Evolutionary conservation across 805 yeast genomes (phyloP).

Genomic region (Cyberlindnera xylosilytica): DNA sequence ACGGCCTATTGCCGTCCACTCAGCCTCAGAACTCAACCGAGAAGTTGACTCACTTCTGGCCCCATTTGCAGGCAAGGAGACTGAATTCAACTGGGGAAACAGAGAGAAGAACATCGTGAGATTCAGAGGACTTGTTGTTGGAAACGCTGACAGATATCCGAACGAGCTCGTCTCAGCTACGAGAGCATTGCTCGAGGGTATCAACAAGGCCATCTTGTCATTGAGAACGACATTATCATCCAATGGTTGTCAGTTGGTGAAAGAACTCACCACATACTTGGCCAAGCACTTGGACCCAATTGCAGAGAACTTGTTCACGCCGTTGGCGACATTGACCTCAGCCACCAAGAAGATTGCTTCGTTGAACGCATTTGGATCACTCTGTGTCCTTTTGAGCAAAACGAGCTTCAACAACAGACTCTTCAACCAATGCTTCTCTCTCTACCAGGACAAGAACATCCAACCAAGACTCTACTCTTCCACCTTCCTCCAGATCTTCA

Average conservation of each 20-base stretch:
- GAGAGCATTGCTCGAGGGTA: slow-evolving; percentile 48
- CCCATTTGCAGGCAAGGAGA: slow-evolving; percentile 71
- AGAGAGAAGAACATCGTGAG: slow-evolving; percentile 63
- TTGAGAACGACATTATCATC: slow-evolving; percentile 80
- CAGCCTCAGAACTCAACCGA: slow-evolving; percentile 22
- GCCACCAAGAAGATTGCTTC: slow-evolving; percentile 37
- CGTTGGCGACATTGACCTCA: slow-evolving; percentile 32
- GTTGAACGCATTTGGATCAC: slow-evolving; percentile 32
- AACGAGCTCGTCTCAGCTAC: slow-evolving; percentile 34
- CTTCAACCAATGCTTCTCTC: slow-evolving; percentile 44
- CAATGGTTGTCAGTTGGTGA: slow-evolving; percentile 72
- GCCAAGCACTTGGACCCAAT: slow-evolving; percentile 29
- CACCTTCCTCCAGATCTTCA: slow-evolving; percentile 61
- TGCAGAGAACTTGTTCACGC: slow-evolving; percentile 32
- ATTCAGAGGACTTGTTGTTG: slow-evolving; percentile 59
- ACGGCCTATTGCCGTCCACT: slow-evolving; percentile 9
- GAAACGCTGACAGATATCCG: slow-evolving; percentile 45
- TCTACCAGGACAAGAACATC: slow-evolving; percentile 65
- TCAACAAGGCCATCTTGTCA: slow-evolving; percentile 65
- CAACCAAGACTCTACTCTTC: slow-evolving; percentile 70
- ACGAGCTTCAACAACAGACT: slow-evolving; percentile 52
- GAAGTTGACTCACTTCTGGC: slow-evolving; percentile 28
- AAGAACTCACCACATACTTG: slow-evolving; percentile 47
- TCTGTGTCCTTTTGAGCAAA: slow-evolving; percentile 51
- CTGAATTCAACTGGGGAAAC: slow-evolving; percentile 80